Evolutionary conservation across 2,329 filamentous ascomycete genomes (phyloP), one percentile per base, ranked within the genome.

Genomic region (Cercospora beticola): DNA sequence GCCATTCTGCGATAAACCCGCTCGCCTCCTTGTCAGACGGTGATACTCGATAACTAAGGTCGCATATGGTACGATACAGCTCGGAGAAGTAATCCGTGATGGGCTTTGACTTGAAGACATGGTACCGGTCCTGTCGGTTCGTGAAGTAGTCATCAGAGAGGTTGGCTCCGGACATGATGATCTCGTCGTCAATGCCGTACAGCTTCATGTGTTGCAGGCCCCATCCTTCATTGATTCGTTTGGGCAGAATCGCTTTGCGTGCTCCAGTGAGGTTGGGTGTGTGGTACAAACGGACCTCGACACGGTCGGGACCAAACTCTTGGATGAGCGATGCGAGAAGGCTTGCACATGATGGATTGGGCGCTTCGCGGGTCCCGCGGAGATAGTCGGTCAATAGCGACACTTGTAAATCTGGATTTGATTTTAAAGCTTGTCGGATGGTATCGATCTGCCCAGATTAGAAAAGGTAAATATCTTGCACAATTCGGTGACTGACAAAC

Each of bases 191-290:
- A 23, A 97, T 84, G 0, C 95, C 95, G 75, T 99, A 99, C 0
- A 99, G 84, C 85, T 99, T 99, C 94, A 99, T 99, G 78, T 99
- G 95, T 78, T 99, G 95, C 70, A 99, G 82, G 0, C 95, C 95
- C 95, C 95, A 99, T 18, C 95, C 95, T 81, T 99, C 95, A 74
- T 99, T 99, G 78, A 99, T 94, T 21, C 95, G 87, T 77, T 88
- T 92, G 0, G 95, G 95, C 2, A 98, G 88, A 73, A 92, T 84
- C 75, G 89, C 89, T 81, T 98, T 98, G 62, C 90, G 88, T 67
- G 96, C 74, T 0, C 95, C 95, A 2, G 92, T 97, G 71, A 99
- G 82, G 76, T 99, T 99, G 0, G 95, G 95, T 0, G 95, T 99
- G 80, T 99, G 95, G 78, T 96, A 99, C 93, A 99, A 96, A 74